A percentile compares a stretch with the other conserved stretches of the same genome.
phyloP scores from a whole-genome alignment of 176 grass and related monocot genomes.

The Metroxylon sagu region DNA sequence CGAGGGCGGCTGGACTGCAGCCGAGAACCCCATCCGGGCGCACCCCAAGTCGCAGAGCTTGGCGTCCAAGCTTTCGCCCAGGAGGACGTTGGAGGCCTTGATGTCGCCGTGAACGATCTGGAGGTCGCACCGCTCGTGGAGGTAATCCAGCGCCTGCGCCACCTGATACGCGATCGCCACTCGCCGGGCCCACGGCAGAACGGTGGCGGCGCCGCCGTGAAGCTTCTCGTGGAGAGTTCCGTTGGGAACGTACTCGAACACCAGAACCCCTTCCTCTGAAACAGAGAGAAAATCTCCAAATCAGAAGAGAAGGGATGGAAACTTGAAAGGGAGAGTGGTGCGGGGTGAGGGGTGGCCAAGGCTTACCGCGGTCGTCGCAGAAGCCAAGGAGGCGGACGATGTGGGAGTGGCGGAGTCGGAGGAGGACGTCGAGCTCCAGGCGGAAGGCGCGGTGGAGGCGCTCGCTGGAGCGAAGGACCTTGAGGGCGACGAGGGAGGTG shows the following conservation, averaged over 20 bases:
- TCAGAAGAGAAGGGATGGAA: background rate
- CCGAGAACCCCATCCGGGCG: too few species aligned
- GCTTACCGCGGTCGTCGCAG: slow-evolving; percentile 5
- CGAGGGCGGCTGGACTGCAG: too few species aligned
- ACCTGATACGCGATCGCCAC: too few species aligned
- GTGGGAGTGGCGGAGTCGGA: slow-evolving; percentile 1
- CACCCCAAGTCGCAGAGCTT: too few species aligned
- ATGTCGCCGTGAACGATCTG: too few species aligned
- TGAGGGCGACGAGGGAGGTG: background rate
- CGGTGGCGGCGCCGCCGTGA: background rate
- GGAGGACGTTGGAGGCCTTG: too few species aligned
- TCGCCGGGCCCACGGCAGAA: background rate
- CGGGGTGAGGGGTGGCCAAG: too few species aligned
- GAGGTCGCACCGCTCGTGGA: too few species aligned
- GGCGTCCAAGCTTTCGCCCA: too few species aligned
- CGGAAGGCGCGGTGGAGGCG: slow-evolving; percentile 6
- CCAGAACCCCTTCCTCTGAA: slow-evolving; percentile 38
- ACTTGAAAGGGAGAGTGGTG: background rate
- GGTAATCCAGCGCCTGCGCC: too few species aligned
- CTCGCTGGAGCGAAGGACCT: slow-evolving; percentile 10
- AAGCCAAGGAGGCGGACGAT: slow-evolving; percentile 10
- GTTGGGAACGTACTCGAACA: slow-evolving; percentile 49
- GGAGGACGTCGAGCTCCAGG: slow-evolving; percentile 6
- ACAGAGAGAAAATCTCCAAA: background rate
- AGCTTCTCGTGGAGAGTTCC: slow-evolving; percentile 50